Conservation (phyloP, 345 rosid species). For the Barbarea vulgaris region DNA sequence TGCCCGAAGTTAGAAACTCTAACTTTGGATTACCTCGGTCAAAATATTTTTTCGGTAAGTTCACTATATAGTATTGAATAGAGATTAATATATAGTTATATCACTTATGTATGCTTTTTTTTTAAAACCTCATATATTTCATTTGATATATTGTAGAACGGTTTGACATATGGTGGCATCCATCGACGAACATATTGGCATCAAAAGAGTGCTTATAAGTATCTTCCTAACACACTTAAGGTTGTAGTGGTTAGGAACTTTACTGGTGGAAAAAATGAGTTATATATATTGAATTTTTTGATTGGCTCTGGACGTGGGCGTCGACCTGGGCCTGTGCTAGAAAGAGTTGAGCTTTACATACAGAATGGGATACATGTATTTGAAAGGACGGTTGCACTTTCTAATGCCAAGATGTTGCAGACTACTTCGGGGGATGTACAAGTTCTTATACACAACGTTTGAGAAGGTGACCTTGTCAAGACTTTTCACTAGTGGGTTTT, state of each 20-base stretch:
- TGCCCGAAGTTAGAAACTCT: conserved; percentile 32
- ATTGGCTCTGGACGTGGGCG: background rate
- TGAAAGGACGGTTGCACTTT: background rate
- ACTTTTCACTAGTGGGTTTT: background rate
- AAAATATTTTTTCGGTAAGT: background rate
- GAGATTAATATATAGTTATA: too few species aligned
- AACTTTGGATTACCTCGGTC: background rate
- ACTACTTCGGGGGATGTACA: background rate
- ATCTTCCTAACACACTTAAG: background rate
- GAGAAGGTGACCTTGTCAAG: background rate
- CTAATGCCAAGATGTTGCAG: background rate
- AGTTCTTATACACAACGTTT: background rate
- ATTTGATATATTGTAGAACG: background rate
- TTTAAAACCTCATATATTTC: background rate
- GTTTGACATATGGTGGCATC: background rate
- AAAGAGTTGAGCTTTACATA: background rate
- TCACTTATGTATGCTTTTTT: too few species aligned
- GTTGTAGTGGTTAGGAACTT: conserved; percentile 1
- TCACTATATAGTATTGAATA: background rate
- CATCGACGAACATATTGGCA: background rate
- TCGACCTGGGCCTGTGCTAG: background rate
- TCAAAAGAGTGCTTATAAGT: background rate
- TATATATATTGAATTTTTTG: background rate
- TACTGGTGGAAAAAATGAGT: background rate
- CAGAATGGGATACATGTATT: background rate